Evolutionary conservation across 768 basidiomycete genomes (phyloP).

Genomic region (Termitomyces sp.): DNA sequence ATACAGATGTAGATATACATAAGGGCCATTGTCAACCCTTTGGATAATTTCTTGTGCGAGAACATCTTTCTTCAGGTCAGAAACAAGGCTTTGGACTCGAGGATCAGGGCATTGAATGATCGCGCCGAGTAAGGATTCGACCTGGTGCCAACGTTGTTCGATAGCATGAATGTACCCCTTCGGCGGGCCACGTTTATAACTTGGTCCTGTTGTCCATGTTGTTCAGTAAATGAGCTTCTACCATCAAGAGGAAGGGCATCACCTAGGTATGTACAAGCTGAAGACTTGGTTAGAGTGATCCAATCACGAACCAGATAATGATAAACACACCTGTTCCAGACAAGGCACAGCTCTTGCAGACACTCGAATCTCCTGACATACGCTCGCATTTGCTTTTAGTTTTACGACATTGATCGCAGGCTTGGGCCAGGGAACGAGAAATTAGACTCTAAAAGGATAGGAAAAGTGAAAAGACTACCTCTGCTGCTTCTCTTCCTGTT

Average conservation of each 20-base stretch:
- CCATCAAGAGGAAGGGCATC: conserved; percentile 4
- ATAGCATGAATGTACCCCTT: conserved; percentile 94
- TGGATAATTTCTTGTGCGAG: conserved; percentile 73
- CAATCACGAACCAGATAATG: background rate
- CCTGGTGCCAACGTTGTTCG: conserved; percentile 87
- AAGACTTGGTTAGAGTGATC: conserved; percentile 8
- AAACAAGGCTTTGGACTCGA: conserved; percentile 55
- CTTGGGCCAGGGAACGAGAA: conserved; percentile 29
- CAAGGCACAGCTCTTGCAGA: conserved; percentile 60
- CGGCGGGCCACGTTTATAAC: conserved; percentile 79
- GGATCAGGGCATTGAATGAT: conserved; percentile 69
- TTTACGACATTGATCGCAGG: conserved; percentile 85
- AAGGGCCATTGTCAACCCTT: conserved; percentile 76
- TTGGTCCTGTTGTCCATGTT: conserved; percentile 46
- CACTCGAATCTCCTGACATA: conserved; percentile 35
- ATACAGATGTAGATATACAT: conserved; percentile 39
- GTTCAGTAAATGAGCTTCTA: background rate
- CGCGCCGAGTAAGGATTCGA: conserved; percentile 84
- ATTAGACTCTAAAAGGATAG: background rate
- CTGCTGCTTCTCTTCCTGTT: conserved; percentile 61
- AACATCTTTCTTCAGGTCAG: conserved; percentile 64
- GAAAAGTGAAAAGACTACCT: conserved; percentile 28
- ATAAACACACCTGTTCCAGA: conserved; percentile 46
- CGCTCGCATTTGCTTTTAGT: conserved; percentile 86
- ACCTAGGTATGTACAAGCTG: conserved; percentile 69